Evolutionary conservation across 257 asterid genomes (phyloP), one percentile per base, ranked within the genome.

Genomic region (Nicotiana knightiana): DNA sequence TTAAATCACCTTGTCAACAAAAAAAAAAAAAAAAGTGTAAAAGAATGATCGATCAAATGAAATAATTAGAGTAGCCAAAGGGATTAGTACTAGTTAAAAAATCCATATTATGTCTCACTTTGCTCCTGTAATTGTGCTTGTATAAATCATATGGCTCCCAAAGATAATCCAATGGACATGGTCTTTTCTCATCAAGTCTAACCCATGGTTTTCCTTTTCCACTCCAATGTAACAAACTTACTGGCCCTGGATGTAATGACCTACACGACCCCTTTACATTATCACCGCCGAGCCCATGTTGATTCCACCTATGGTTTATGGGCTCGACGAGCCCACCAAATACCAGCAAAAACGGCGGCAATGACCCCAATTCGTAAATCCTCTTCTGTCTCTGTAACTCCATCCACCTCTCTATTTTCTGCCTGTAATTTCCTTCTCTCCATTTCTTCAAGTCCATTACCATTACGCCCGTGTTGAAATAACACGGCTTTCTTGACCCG

Each of bases 201-300:
- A 83, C 93, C 97, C 97, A 93, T 1, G 97, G 97, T 87, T 93
- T 93, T 6, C 97, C 97, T 54, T 93, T 93, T 0, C 97, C 97
- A 21, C 93, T 88, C 97, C 97, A 93, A 83, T 93, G 97, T 71
- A 91, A 82, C 82, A 93, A 88, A 84, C 97, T 92, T 79, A 92
- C 97, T 39, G 97, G 95, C 53, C 97, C 97, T n/a, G 94, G 90
- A 53, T 93, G 97, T 85, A 92, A 67, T 63, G 92, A 51, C 85
- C 97, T 85, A 81, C 97, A 93, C 0, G 95, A 90, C 17, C 97
- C 97, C 76, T 85, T 89, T 73, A 91, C 95, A 77, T 93, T 93
- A 81, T 93, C 97, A 3, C 97, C 97, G 17, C 97, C 97, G n/a
- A 92, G 78, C 2, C 97, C 97, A 63, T 93, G 97, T 55, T 93